A percentile compares a stretch with the other conserved stretches of the same genome.
These are phyloP conservation scores for Sporothrix protearum DNA, from an alignment of 2,329 filamentous ascomycete genomes.

Conservation along the genomic window DNA sequence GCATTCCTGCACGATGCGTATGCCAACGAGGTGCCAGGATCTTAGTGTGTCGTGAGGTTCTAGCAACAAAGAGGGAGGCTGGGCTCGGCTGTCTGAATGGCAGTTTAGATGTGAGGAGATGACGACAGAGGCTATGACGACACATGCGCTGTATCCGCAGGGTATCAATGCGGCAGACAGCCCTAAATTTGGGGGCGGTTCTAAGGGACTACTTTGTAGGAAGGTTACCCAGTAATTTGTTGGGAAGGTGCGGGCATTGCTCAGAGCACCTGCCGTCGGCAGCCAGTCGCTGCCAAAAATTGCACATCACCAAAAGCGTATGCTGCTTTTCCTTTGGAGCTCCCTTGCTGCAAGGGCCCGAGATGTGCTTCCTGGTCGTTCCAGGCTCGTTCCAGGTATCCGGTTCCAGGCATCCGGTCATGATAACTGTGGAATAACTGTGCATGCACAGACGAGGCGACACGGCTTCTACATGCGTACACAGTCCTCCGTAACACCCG, in stretches of 20 bases:
- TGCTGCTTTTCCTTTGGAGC: background rate
- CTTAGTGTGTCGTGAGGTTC: background rate
- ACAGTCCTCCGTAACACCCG: background rate
- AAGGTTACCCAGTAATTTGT: background rate
- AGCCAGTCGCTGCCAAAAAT: background rate
- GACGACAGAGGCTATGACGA: slow-evolving; percentile 8
- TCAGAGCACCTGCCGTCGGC: background rate
- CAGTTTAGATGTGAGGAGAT: background rate
- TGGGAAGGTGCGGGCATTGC: background rate
- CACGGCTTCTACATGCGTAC: background rate
- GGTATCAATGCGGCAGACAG: background rate
- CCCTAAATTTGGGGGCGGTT: background rate
- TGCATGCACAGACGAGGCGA: background rate
- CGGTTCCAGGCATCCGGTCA: too few species aligned
- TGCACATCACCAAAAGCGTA: background rate
- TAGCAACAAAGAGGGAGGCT: background rate
- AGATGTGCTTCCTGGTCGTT: background rate
- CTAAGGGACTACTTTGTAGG: background rate
- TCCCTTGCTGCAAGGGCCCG: background rate
- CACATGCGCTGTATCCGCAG: background rate
- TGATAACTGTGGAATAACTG: too few species aligned
- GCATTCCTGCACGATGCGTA: background rate
- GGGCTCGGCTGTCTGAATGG: background rate
- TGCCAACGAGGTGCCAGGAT: background rate
- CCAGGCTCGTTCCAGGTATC: background rate